A percentile compares a stretch with the other conserved stretches of the same genome.
phyloP scores from a whole-genome alignment of 257 asterid genomes.

The Fraxinus excelsior region DNA sequence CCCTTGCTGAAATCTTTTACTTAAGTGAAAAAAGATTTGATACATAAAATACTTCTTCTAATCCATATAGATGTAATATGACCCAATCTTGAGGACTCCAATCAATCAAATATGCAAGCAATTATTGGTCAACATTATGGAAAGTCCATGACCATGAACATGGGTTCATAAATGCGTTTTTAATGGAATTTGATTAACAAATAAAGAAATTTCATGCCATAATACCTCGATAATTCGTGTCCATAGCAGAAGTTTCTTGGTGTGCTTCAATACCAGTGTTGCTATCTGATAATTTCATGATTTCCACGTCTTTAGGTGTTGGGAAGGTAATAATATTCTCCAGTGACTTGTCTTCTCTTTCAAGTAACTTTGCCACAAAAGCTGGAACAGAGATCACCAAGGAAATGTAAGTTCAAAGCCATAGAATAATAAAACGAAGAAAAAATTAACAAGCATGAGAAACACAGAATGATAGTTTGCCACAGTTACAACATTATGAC shows the following conservation, averaged over 20 bases:
- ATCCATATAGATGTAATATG: neutral
- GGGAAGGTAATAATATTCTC: constrained; percentile 62
- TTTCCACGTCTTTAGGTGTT: constrained; percentile 56
- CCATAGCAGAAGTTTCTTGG: constrained; percentile 35
- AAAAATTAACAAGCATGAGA: constrained; percentile 1
- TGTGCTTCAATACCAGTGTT: constrained; percentile 50
- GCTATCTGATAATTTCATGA: constrained; percentile 42
- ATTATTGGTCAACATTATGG: neutral
- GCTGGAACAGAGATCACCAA: constrained; percentile 46
- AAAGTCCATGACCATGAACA: neutral
- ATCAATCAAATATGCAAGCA: neutral
- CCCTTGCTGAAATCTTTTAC: neutral
- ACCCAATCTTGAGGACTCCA: neutral
- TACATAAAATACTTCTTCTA: neutral
- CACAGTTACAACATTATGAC: neutral
- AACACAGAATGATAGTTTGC: neutral
- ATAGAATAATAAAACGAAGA: neutral
- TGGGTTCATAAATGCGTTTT: neutral
- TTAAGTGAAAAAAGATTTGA: neutral
- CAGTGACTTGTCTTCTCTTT: constrained; percentile 34
- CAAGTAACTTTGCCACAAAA: constrained; percentile 53
- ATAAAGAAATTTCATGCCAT: neutral
- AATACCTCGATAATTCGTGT: constrained; percentile 45
- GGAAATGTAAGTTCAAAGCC: neutral
- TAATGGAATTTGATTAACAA: neutral